A percentile compares a stretch with the other conserved stretches of the same genome.
Conservation (phyloP, 2,329 filamentous ascomycete genomes). For the Monosporascus ibericus region DNA sequence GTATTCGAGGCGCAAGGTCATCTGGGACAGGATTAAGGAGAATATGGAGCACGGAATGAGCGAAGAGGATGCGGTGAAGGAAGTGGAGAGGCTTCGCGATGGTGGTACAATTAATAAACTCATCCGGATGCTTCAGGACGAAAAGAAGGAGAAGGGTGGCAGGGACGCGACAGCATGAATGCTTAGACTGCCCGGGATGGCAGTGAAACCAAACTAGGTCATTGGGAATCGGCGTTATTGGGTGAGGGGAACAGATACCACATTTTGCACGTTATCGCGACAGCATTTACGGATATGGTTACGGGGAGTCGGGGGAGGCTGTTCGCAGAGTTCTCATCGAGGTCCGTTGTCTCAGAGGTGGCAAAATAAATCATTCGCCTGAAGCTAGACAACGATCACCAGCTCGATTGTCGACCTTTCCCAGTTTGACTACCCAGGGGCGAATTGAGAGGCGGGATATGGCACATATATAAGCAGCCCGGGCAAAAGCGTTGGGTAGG, state of each 20-base stretch:
- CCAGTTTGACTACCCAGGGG: no score
- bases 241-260: neutral
- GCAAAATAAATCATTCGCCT: neutral
- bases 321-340: neutral
- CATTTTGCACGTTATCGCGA: neutral
- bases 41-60: constrained; percentile 28
- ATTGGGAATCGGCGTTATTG: neutral
- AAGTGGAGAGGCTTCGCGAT: constrained; percentile 30
- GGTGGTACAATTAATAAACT: constrained; percentile 31
- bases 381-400: no score
- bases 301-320: neutral
- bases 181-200: constrained; percentile 13
- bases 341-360: neutral
- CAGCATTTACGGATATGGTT: neutral
- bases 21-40: constrained; percentile 33
- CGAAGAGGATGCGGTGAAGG: constrained; percentile 28
- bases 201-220: constrained; percentile 5
- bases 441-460: no score
- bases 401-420: no score
- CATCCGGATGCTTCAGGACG: constrained; percentile 29
- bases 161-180: constrained; percentile 21
- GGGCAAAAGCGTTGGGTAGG: no score
- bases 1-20: constrained; percentile 33
- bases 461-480: no score
- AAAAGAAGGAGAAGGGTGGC: constrained; percentile 27